phyloP scores from a whole-genome alignment of 495 filamentous ascomycete genomes.

The Penicillium simplicissimum region DNA sequence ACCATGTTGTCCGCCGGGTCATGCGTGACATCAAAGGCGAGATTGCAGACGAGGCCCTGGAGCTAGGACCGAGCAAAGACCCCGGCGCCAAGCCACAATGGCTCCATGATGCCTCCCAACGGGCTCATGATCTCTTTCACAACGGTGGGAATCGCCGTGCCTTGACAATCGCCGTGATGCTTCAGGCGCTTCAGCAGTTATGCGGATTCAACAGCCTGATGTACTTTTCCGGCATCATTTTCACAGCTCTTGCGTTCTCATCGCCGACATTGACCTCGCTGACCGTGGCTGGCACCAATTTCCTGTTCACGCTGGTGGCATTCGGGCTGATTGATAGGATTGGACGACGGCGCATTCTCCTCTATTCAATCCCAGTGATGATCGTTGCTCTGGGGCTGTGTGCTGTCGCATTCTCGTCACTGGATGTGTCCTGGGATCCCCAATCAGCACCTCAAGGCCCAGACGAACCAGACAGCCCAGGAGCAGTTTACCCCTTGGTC shows the following conservation, averaged over 20 bases:
- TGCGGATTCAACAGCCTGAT: conserved; percentile 93
- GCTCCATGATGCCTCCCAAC: conserved; percentile 37
- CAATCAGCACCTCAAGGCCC: conserved; percentile 12
- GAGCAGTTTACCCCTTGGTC: conserved; percentile 36
- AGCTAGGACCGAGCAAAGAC: conserved; percentile 24
- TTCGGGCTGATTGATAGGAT: conserved; percentile 78
- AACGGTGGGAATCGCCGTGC: conserved; percentile 72
- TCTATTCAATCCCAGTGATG: conserved; percentile 88
- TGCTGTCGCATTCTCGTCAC: conserved; percentile 63
- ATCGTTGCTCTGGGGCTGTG: conserved; percentile 65
- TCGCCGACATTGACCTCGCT: conserved; percentile 81
- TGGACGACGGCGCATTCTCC: conserved; percentile 76
- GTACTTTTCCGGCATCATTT: conserved; percentile 95
- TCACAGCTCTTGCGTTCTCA: conserved; percentile 74
- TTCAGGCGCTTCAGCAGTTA: conserved; percentile 87
- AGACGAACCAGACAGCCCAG: conserved; percentile 10
- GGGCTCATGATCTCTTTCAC: conserved; percentile 55
- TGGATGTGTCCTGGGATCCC: conserved; percentile 38
- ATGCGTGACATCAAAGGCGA: conserved; percentile 69
- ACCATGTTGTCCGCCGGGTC: conserved; percentile 53
- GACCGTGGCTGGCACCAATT: conserved; percentile 81
- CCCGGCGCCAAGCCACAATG: conserved; percentile 24
- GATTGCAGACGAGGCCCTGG: conserved; percentile 63
- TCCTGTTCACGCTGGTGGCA: conserved; percentile 74
- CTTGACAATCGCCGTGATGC: conserved; percentile 77